phyloP scores from a whole-genome alignment of 768 basidiomycete species.

The Pleurotus salmoneostramineus region DNA sequence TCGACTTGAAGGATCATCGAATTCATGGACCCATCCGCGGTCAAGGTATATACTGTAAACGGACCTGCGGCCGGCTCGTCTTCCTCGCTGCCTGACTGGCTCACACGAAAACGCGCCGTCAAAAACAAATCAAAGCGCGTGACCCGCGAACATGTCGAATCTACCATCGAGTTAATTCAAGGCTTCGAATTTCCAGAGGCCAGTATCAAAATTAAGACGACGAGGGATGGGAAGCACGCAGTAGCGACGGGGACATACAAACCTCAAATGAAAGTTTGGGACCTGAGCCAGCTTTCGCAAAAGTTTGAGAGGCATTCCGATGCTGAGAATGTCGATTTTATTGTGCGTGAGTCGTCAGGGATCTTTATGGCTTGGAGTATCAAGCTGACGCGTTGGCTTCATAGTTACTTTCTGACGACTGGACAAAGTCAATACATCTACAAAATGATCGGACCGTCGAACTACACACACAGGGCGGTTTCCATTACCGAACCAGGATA shows the following conservation, averaged over 20 bases:
- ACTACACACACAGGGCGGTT: conserved; percentile 90
- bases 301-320: conserved; percentile 98
- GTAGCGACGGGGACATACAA: conserved; percentile 97
- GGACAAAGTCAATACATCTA: conserved; percentile 97
- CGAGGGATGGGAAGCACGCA: conserved; percentile 87
- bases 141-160: conserved; percentile 70
- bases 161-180: conserved; percentile 87
- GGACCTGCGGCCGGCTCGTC: conserved; percentile 85
- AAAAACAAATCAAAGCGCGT: conserved; percentile 67
- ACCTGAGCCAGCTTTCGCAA: conserved; percentile 84
- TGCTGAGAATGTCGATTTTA: conserved; percentile 96
- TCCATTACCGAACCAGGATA: conserved; percentile 91
- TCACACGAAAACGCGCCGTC: conserved; percentile 64
- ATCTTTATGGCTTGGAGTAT: background rate
- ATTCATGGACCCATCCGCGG: conserved; percentile 16
- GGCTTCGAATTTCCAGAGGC: conserved; percentile 98
- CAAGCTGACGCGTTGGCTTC: conserved; percentile 3
- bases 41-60: conserved; percentile 95
- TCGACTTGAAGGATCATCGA: background rate
- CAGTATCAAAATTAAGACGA: conserved; percentile 86
- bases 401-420: conserved; percentile 94
- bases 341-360: conserved; percentile 63
- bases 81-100: conserved; percentile 93
- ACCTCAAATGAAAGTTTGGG: conserved; percentile 95
- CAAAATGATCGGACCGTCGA: conserved; percentile 95